phyloP scores from a whole-genome alignment of 352 stramenopile species.

The Elongisporangium undulatum region DNA sequence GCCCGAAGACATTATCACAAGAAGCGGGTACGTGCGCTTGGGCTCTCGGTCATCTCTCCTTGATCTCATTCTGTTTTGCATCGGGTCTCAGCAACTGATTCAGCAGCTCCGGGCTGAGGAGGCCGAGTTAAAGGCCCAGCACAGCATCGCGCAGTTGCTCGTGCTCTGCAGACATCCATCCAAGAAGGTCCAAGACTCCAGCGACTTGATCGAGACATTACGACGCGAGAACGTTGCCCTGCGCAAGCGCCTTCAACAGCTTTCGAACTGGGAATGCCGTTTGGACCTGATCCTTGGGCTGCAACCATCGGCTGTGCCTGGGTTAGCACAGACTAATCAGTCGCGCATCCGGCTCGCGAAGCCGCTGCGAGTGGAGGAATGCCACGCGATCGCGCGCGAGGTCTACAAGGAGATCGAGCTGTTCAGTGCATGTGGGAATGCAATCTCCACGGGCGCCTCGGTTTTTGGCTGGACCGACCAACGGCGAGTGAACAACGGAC shows the following conservation, averaged over 20 bases:
- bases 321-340: background rate
- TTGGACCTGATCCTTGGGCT: background rate
- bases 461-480: slow-evolving; percentile 55
- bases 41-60: background rate
- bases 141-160: background rate
- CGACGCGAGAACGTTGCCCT: background rate
- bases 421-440: background rate
- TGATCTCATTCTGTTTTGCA: background rate
- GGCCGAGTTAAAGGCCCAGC: background rate
- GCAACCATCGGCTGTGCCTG: background rate
- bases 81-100: background rate
- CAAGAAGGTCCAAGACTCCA: background rate
- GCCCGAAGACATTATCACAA: slow-evolving; percentile 9
- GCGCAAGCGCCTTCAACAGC: background rate
- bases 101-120: background rate
- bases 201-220: background rate
- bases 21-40: no score
- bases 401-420: background rate
- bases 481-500: slow-evolving; percentile 24
- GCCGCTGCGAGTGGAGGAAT: background rate
- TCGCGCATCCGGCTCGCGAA: background rate
- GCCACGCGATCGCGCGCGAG: background rate
- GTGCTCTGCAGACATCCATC: background rate
- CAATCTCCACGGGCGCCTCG: slow-evolving; percentile 26
- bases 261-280: background rate